Base-by-base conservation (phyloP, 2,329 filamentous ascomycete species). In the Xylaria sp. region DNA sequence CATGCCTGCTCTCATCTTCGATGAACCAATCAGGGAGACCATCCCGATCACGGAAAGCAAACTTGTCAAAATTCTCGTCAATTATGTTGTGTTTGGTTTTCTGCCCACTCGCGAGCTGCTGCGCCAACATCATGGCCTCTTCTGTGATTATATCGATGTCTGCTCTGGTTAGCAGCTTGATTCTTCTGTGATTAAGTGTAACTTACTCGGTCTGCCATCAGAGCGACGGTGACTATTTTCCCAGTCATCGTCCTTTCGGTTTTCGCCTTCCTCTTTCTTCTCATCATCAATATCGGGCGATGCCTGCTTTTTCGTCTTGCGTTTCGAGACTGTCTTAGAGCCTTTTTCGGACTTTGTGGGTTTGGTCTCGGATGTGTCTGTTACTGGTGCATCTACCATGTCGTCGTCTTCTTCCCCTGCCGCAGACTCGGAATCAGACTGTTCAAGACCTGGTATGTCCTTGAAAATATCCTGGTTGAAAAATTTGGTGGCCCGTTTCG, bases 121-220 rank as follows among this genome's bases (percentile, higher is more conserved):
- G 96, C 0, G 96, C 96, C 17, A 99, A 86, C 0, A 95, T 96
- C 96, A 99, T 99, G 70, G 96, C 96, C 83, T 99, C 96, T 5
- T 94, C 96, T n/a, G 96, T 99, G 76, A 98, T 97, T 75, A 99
- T 98, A 78, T 98, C 94, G 80, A 99, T 97, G 77, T 97, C 94
- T 86, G 80, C 77, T 61, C 62, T 51, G 29, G 61, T 75, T 73
- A 77, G 75, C 53, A 63, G 39, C 20, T 31, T 15, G 27, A 38
- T 5, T 29, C 25, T 20, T 17, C 27, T 61, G 22, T 13, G 31
- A n/a, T 22, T 5, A n/a, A 9, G 17, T 49, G 27, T 9, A 54
- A 71, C 82, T 77, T 82, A 89, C 88, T 85, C 45, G 85, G 81
- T 73, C 85, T 87, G 64, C 90, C 90, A 73, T 92, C 87, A 62